These are phyloP conservation scores for Backusella sp. DNA, from an alignment of 192 early-diverging fungal genomes.

Conservation along the genomic window DNA sequence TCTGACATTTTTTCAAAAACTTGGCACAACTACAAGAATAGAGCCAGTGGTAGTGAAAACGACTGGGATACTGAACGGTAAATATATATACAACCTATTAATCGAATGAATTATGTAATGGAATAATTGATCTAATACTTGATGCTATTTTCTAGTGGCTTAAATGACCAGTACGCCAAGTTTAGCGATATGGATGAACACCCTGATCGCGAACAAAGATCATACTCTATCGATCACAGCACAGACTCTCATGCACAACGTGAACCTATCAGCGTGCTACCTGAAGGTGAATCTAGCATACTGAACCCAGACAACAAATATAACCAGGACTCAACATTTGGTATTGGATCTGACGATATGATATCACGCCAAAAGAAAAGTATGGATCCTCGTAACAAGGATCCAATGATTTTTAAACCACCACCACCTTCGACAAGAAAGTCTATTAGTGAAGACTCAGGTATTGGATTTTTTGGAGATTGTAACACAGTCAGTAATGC, in stretches of 20 bases:
- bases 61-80: conserved; percentile 3
- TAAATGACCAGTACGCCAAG: background rate
- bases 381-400: background rate
- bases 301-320: background rate
- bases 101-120: background rate
- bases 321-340: background rate
- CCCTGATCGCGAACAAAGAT: background rate
- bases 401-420: background rate
- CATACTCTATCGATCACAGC: background rate
- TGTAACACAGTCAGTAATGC: background rate
- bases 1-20: background rate
- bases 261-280: background rate
- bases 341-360: conserved; percentile 1
- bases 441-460: background rate
- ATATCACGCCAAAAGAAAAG: background rate
- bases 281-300: background rate
- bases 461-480: conserved; percentile 5
- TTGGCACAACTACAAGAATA: background rate
- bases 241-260: background rate
- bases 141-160: background rate
- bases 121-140: background rate
- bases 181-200: background rate
- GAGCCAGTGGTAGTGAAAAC: background rate
- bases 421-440: background rate
- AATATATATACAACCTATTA: background rate